Conservation (phyloP, 257 asterid species). For the Apocynum venetum region DNA sequence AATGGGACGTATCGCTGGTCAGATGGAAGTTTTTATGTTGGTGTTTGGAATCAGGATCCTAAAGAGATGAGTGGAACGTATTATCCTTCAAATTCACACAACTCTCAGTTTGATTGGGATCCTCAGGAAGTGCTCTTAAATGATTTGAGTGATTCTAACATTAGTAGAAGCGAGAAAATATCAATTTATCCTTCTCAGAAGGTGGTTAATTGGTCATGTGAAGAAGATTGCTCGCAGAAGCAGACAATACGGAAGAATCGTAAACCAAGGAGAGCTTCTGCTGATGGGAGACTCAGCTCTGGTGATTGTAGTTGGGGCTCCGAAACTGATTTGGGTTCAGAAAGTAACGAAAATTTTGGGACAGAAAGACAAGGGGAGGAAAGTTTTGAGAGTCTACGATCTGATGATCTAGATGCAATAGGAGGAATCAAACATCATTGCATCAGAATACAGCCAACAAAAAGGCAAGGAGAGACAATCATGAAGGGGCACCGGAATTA, state of each 20-base stretch:
- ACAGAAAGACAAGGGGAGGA: conserved; percentile 34
- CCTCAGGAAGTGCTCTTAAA: conserved; percentile 53
- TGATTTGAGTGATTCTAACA: conserved; percentile 42
- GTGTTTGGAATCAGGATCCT: conserved; percentile 73
- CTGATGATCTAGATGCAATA: conserved; percentile 32
- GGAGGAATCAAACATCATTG: conserved; percentile 34
- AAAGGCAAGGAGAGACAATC: conserved; percentile 60
- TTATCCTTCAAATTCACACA: conserved; percentile 49
- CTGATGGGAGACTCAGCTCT: conserved; percentile 41
- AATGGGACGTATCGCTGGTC: conserved; percentile 71
- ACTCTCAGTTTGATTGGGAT: conserved; percentile 54
- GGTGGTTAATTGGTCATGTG: conserved; percentile 51
- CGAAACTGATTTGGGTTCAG: conserved; percentile 51
- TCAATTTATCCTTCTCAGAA: conserved; percentile 64
- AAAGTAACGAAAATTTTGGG: conserved; percentile 31
- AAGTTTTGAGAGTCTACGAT: conserved; percentile 19
- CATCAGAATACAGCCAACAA: conserved; percentile 48
- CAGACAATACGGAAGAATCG: conserved; percentile 22
- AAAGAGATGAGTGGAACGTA: conserved; percentile 75
- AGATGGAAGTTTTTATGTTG: conserved; percentile 83
- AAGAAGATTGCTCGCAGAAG: conserved; percentile 42
- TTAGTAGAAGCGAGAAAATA: conserved; percentile 52
- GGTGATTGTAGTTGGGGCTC: conserved; percentile 37
- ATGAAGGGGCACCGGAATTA: conserved; percentile 80
- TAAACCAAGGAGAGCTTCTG: conserved; percentile 30